Base-by-base conservation (phyloP, 2,329 filamentous ascomycete species). In the Aaosphaeria arxii region DNA sequence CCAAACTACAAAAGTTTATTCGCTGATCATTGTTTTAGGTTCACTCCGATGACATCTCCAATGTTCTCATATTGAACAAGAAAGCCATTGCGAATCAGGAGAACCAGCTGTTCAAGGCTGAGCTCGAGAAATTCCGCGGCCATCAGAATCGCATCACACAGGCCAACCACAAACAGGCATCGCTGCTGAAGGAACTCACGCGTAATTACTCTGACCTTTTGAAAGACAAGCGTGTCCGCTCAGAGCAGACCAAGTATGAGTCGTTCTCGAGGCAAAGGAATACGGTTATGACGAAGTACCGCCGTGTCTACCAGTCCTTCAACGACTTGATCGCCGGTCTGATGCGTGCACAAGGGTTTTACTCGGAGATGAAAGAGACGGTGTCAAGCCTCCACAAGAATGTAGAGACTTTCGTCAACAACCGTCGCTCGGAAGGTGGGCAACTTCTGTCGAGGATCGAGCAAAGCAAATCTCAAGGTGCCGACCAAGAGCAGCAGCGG, bases 181-280 rank as follows among this genome's bases (percentile, higher is more conserved):
- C 89, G 0, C 75, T 99, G 46, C 91, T 99, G 84, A 97, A 97
- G 71, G 94, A 99, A 59, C 79, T 99, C 41, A 96, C 91, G 0
- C 81, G 83, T 35, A 85, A 87, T 0, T 97, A 97, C 71, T 92
- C 91, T 62, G 84, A 86, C 50, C 78, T 99, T 6, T 74, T 97
- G 35, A 91, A 96, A 69, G 94, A 99, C 71, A 96, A 95, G 76
- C 83, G 94, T 47, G 92, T 99, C 11, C 83, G 91, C 43, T 84
- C 90, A 0, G 94, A 99, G 71, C 92, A 97, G 74, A 95, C 85
- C 74, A 96, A 95, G 71, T 97, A 96, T 63, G 94, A 99, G 67
- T 75, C 80, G 1, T 89, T 96, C 54, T 91, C 91, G 46, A 81
- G 90, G 47, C 91, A 96, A 66, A 81, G 90, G 40, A 88, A 85